A percentile compares a stretch with the other conserved stretches of the same genome.
Evolutionary conservation across 768 basidiomycete species (phyloP).

Genomic region (Leccinellum rugosiceps): DNA sequence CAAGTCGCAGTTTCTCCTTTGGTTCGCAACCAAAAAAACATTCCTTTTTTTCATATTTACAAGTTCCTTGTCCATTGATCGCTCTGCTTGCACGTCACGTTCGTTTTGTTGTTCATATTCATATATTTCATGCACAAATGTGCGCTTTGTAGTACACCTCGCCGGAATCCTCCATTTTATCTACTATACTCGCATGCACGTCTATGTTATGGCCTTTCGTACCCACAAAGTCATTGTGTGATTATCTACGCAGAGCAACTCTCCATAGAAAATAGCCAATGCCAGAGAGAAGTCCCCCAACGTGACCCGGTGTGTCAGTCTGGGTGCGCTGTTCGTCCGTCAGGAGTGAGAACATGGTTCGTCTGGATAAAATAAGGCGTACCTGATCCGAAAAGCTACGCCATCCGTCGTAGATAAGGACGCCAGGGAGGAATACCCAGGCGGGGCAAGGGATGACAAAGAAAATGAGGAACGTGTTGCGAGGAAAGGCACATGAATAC

Average conservation of each 20-base stretch:
- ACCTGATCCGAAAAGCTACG: conserved; percentile 36
- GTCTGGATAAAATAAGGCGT: conserved; percentile 6
- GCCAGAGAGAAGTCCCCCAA: conserved; percentile 64
- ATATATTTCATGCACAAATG: conserved; percentile 9
- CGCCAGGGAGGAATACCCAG: conserved; percentile 66
- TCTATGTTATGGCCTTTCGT: conserved; percentile 6
- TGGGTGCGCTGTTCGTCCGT: conserved; percentile 40
- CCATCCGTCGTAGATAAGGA: conserved; percentile 40
- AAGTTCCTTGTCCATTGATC: background rate
- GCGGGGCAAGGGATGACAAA: conserved; percentile 78
- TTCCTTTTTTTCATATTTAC: background rate
- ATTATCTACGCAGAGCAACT: conserved; percentile 27
- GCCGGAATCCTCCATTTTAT: conserved; percentile 1
- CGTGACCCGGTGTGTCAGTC: conserved; percentile 64
- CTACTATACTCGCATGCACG: background rate
- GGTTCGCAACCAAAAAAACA: background rate
- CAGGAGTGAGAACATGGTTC: background rate
- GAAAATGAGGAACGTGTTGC: conserved; percentile 63
- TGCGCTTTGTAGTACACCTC: conserved; percentile 10
- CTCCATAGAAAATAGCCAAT: conserved; percentile 47
- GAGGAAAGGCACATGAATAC: conserved; percentile 69
- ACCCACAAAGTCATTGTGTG: background rate
- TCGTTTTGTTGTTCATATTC: conserved; percentile 16
- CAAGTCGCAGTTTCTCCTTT: background rate
- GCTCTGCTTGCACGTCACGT: conserved; percentile 4